Evolutionary conservation across 495 filamentous ascomycete species (phyloP), one percentile per base, ranked within the genome.

Genomic region (Aspergillus homomorphus): DNA sequence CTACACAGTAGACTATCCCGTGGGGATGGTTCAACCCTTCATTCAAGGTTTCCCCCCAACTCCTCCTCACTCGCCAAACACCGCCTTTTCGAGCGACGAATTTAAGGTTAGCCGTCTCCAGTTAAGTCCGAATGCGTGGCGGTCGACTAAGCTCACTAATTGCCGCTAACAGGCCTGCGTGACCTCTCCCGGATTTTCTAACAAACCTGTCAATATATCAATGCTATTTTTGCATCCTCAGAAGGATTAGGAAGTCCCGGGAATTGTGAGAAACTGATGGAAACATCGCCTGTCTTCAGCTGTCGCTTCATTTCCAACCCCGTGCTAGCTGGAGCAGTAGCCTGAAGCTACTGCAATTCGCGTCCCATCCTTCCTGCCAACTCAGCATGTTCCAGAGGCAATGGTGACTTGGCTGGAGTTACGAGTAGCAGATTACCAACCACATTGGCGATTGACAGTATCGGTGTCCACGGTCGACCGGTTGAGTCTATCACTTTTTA

Each of bases 101-200:
- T 28, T 50, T 51, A 51, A 51, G 48, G 48, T 51, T 51, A 51
- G 18, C 48, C 28, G 24, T 51, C 24, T 51, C 23, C 23, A 28
- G 48, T 51, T 30, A 26, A 19, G 48, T 51, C 48, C 16, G 45
- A 3, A 22, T 22, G 45, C 45, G 45, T 22, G 20, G 48, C 28
- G 15, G 24, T 20, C 26, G 19, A 23, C 24, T 22, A 24, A 23
- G 21, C 46, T 22, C 23, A 18, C 5, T 24, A n/a, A 16, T 16
- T 51, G 48, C 23, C 48, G 44, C 45, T 48, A 22, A 48, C 18
- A 22, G 45, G 12, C 33, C 33, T 38, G 33, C 33, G 33, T 38
- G 33, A 38, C 33, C 33, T 38, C 33, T 14, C 33, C 12, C 33
- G 6, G 33, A 38, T 38, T 38, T n/a, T n/a, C n/a, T n/a, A n/a